A percentile compares a stretch with the other conserved stretches of the same genome.
These are phyloP conservation scores for Ophiosphaerella narmari DNA, from an alignment of 2,329 filamentous ascomycete genomes.

Conservation along the genomic window DNA sequence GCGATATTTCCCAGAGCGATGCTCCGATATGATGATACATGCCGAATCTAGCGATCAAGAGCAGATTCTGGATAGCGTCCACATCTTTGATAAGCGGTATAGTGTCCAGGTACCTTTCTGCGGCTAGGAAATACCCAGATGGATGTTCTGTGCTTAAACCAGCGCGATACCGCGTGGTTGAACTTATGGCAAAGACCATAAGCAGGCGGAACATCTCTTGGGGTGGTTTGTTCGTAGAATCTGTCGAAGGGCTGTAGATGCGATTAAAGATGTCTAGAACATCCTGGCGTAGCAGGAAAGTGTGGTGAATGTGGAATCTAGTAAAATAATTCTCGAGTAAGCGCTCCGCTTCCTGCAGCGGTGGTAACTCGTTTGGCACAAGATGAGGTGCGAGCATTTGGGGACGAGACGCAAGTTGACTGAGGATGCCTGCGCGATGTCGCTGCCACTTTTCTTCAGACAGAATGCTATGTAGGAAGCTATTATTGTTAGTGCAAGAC, in stretches of 20 bases:
- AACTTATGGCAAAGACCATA: slow-evolving; percentile 47
- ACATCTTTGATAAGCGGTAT: slow-evolving; percentile 40
- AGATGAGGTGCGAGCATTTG: slow-evolving; percentile 6
- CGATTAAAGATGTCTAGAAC: slow-evolving; percentile 11
- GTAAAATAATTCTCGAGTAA: slow-evolving; percentile 14
- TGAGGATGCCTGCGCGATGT: slow-evolving; percentile 12
- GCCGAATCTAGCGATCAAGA: slow-evolving; percentile 49
- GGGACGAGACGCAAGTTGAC: slow-evolving; percentile 16
- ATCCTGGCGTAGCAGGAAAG: slow-evolving; percentile 12
- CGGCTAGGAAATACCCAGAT: slow-evolving; percentile 49
- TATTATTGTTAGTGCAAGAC: no score
- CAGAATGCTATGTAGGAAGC: slow-evolving; percentile 16
- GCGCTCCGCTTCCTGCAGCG: slow-evolving; percentile 8
- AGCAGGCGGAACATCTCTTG: slow-evolving; percentile 45
- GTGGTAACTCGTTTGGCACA: slow-evolving; percentile 3
- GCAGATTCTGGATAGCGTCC: slow-evolving; percentile 47
- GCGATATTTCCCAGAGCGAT: slow-evolving; percentile 50
- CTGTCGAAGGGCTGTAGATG: slow-evolving; percentile 5
- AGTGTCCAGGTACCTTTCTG: slow-evolving; percentile 38
- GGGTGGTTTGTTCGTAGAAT: background rate
- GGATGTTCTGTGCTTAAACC: slow-evolving; percentile 43
- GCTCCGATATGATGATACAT: slow-evolving; percentile 51
- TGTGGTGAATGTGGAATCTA: slow-evolving; percentile 15
- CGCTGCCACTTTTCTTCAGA: slow-evolving; percentile 19
- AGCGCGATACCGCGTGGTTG: slow-evolving; percentile 42